Percentiles rank a stretch among this genome's conserved stretches.
phyloP scores from a whole-genome alignment of 1,139 yeast species.

The Candida frijolesensis region DNA sequence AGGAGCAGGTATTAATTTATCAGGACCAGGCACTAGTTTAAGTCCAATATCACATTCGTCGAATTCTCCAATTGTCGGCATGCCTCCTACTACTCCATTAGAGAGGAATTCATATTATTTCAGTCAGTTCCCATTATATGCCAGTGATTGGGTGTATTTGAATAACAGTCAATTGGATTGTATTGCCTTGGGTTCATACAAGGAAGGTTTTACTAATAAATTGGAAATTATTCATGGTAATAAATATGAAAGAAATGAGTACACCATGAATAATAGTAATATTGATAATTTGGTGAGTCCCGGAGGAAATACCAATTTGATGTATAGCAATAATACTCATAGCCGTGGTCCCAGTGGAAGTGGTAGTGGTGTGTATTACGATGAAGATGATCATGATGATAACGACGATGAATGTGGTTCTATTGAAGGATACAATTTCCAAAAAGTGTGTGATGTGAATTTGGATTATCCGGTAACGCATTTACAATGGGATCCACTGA shows the following conservation, averaged over 20 bases:
- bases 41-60: slow-evolving; percentile 8
- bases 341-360: slow-evolving; percentile 3
- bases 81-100: slow-evolving; percentile 14
- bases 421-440: slow-evolving; percentile 49
- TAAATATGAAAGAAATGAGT: slow-evolving; percentile 22
- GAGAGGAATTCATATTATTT: slow-evolving; percentile 56
- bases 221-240: slow-evolving; percentile 51
- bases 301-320: slow-evolving; percentile 5
- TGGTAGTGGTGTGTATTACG: slow-evolving; percentile 10
- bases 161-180: slow-evolving; percentile 44
- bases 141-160: slow-evolving; percentile 64
- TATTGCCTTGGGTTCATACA: slow-evolving; percentile 67
- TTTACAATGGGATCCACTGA: slow-evolving; percentile 71
- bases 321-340: slow-evolving; percentile 10
- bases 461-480: slow-evolving; percentile 71
- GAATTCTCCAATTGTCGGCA: slow-evolving; percentile 4
- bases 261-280: slow-evolving; percentile 2
- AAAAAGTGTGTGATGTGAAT: slow-evolving; percentile 50
- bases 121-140: slow-evolving; percentile 63
- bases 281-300: slow-evolving; percentile 6
- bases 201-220: slow-evolving; percentile 68
- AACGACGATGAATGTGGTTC: neutral
- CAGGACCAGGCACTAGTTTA: slow-evolving; percentile 3
- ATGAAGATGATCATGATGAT: slow-evolving; percentile 15
- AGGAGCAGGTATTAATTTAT: neutral